Percentiles rank a stretch among this genome's conserved stretches.
Conservation (phyloP, 768 basidiomycete species). For the Kwoniella sp. region DNA sequence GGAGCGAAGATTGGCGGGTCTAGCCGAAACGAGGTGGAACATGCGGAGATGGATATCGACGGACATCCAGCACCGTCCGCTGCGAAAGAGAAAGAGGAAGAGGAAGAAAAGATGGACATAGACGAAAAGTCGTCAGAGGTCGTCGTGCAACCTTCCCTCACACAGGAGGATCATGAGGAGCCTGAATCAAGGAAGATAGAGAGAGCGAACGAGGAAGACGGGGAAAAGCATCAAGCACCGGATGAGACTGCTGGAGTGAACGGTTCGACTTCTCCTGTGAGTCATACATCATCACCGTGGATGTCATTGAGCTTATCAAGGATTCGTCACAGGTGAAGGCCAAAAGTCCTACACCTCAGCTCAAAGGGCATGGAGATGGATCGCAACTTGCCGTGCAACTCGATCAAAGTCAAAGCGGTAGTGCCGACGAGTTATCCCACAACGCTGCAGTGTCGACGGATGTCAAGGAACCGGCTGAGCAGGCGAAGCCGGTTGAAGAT, state of each 20-base stretch:
- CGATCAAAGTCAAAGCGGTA: background rate
- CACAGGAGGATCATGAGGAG: background rate
- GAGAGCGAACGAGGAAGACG: background rate
- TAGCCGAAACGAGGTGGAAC: background rate
- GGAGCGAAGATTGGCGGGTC: constrained; percentile 6
- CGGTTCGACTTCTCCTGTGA: background rate
- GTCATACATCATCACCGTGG: background rate
- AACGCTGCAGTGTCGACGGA: background rate
- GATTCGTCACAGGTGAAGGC: background rate
- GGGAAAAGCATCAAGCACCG: background rate
- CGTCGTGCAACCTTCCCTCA: background rate
- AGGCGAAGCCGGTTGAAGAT: background rate
- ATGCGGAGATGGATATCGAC: constrained; percentile 4
- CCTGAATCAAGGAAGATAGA: background rate
- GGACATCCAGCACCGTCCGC: background rate
- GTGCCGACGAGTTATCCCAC: background rate
- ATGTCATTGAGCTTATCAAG: background rate
- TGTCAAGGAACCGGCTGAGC: background rate
- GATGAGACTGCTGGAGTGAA: background rate
- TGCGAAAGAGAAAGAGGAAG: constrained; percentile 3
- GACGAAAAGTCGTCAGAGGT: background rate
- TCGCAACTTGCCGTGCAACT: background rate
- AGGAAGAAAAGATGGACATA: constrained; percentile 20
- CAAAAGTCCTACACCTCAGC: background rate
- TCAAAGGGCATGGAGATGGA: background rate